Evolutionary conservation across 345 rosid species (phyloP).

Genomic region (Murraya koenigii): DNA sequence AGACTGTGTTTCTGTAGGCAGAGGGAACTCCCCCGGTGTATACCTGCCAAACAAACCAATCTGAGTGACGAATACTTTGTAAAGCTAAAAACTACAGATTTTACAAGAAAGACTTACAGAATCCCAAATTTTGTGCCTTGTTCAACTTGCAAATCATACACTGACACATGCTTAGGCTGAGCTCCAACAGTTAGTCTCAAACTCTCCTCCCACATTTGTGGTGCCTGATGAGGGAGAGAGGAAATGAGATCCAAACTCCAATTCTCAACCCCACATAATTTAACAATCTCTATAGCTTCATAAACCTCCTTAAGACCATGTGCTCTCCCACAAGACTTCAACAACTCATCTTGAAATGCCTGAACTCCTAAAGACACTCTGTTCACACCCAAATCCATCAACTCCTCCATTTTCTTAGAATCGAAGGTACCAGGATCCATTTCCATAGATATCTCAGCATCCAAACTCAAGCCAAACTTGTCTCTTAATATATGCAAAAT

Average conservation of each 20-base stretch:
- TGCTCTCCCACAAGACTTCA: constrained; percentile 90
- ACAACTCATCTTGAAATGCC: constrained; percentile 83
- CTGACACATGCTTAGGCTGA: constrained; percentile 71
- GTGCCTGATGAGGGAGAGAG: constrained; percentile 82
- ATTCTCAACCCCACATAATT: constrained; percentile 61
- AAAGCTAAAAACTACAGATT: background rate
- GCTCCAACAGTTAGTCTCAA: constrained; percentile 58
- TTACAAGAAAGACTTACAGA: constrained; percentile 45
- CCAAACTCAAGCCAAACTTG: constrained; percentile 56
- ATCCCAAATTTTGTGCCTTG: constrained; percentile 83
- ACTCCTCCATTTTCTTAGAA: constrained; percentile 47
- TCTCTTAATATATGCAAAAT: constrained; percentile 53
- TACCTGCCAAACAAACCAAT: constrained; percentile 47
- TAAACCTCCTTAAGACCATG: constrained; percentile 75
- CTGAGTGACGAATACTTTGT: background rate
- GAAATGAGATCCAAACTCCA: constrained; percentile 97
- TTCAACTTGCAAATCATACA: constrained; percentile 97
- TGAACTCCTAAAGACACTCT: constrained; percentile 95
- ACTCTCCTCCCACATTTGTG: constrained; percentile 85
- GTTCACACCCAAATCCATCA: constrained; percentile 79
- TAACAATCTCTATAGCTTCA: constrained; percentile 70
- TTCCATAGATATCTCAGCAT: constrained; percentile 89
- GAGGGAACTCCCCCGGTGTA: constrained; percentile 83
- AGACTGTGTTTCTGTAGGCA: constrained; percentile 76
- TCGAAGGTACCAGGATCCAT: constrained; percentile 96